phyloP scores from a whole-genome alignment of 2,329 filamentous ascomycete genomes.

The Thelonectria blattea region DNA sequence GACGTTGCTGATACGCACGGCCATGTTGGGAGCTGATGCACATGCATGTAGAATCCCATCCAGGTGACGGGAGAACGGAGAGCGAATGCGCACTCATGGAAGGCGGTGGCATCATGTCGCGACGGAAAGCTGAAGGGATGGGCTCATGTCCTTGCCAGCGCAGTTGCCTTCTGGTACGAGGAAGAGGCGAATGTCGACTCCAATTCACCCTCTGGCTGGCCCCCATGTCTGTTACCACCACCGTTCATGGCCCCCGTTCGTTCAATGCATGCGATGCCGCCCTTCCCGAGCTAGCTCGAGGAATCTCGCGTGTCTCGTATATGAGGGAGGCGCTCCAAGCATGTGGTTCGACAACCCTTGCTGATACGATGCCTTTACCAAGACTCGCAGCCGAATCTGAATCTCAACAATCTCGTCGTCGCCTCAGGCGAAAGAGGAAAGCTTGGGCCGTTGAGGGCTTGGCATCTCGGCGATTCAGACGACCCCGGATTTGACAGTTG shows the following conservation, averaged over 20 bases:
- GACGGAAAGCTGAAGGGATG: constrained; percentile 22
- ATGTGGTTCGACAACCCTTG: constrained; percentile 5
- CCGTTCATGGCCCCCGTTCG: constrained; percentile 9
- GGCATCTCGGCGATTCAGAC: not conserved
- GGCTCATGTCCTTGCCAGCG: constrained; percentile 21
- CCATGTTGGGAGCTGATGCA: constrained; percentile 5
- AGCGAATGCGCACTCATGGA: constrained; percentile 6
- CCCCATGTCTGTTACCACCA: constrained; percentile 9
- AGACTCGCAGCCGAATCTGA: constrained; percentile 5
- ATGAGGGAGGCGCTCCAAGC: constrained; percentile 4
- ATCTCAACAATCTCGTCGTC: not conserved
- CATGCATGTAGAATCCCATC: constrained; percentile 19
- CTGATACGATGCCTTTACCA: not conserved
- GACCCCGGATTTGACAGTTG: not conserved
- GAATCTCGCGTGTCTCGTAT: constrained; percentile 13
- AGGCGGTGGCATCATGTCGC: constrained; percentile 28
- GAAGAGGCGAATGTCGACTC: constrained; percentile 5
- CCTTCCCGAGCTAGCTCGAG: constrained; percentile 17
- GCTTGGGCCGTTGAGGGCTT: not conserved
- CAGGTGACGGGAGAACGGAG: constrained; percentile 2
- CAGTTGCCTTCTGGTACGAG: constrained; percentile 19
- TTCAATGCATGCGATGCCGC: constrained; percentile 18
- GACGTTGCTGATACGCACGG: not conserved
- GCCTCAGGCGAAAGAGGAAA: not conserved
- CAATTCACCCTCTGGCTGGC: constrained; percentile 8